Percentiles rank a stretch among this genome's conserved stretches.
These are phyloP conservation scores for Phytomonas sp. DNA, from an alignment of 208 protist species.

Conservation along the genomic window DNA sequence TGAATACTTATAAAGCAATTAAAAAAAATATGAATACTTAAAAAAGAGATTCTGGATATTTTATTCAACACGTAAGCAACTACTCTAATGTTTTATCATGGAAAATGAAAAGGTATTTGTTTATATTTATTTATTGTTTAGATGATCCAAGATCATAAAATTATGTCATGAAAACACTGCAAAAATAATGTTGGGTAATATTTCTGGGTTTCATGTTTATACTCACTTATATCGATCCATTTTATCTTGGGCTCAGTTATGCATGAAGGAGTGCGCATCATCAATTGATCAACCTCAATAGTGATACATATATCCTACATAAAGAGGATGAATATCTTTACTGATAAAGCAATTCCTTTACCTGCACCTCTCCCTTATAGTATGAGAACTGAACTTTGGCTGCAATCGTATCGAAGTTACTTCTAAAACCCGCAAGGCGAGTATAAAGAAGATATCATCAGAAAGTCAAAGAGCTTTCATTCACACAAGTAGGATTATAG, in stretches of 20 bases:
- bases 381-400: neutral
- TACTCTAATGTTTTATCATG: neutral
- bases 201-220: neutral
- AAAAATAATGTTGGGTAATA: neutral
- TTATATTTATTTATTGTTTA: neutral
- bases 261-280: neutral
- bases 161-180: neutral
- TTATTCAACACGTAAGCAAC: neutral
- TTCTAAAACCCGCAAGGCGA: neutral
- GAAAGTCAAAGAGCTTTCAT: neutral
- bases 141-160: neutral
- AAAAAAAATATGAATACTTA: slow-evolving; percentile 8
- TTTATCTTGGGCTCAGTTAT: neutral
- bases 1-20: neutral
- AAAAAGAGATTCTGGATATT: neutral
- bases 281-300: neutral
- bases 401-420: neutral
- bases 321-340: too few relatives aligned
- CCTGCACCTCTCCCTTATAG: neutral
- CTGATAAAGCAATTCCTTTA: neutral
- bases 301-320: neutral
- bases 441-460: neutral
- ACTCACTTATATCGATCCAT: neutral
- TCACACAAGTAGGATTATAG: neutral
- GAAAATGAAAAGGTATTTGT: neutral